Percentiles rank a stretch among this genome's conserved stretches.
Evolutionary conservation across 176 grass and related monocot species (phyloP).

Genomic region (maize (Zea mays)): DNA sequence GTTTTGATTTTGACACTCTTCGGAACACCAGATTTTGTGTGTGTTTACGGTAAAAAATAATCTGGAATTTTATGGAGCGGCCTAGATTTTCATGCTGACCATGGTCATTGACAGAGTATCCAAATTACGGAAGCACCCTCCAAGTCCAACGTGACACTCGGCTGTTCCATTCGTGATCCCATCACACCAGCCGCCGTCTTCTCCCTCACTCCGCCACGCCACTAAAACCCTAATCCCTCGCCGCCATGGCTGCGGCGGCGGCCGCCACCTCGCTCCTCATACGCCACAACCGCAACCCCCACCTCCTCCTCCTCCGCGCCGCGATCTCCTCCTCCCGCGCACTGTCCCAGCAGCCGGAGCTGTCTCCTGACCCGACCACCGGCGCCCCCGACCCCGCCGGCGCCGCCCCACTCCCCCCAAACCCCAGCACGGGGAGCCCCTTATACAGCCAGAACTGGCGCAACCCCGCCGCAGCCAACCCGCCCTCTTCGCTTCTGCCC

Average conservation of each 20-base stretch:
- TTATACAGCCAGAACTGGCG: slow-evolving; percentile 94
- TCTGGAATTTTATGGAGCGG: too few species aligned
- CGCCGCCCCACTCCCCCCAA: slow-evolving; percentile 67
- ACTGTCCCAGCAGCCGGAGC: slow-evolving; percentile 70
- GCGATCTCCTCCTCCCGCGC: slow-evolving; percentile 66
- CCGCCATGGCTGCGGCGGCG: slow-evolving; percentile 56
- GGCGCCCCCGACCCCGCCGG: slow-evolving; percentile 16
- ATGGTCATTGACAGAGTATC: too few species aligned
- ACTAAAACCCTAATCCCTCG: slow-evolving; percentile 62
- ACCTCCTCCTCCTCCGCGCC: slow-evolving; percentile 47
- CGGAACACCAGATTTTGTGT: too few species aligned
- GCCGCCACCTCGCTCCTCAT: slow-evolving; percentile 56
- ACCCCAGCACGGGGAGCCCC: slow-evolving; percentile 77
- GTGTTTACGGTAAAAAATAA: too few species aligned
- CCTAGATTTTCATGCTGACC: too few species aligned
- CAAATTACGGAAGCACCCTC: too few species aligned
- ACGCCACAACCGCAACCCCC: slow-evolving; percentile 39
- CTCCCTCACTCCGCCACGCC: background rate
- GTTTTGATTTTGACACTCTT: too few species aligned
- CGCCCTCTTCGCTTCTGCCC: slow-evolving; percentile 45
- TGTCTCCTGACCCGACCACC: slow-evolving; percentile 44
- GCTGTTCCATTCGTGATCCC: background rate
- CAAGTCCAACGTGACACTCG: background rate
- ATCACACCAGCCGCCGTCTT: slow-evolving; percentile 26
- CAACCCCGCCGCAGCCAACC: slow-evolving; percentile 40